Evolutionary conservation across 2,329 filamentous ascomycete genomes (phyloP).

Genomic region (Thielaviopsis punctulata): DNA sequence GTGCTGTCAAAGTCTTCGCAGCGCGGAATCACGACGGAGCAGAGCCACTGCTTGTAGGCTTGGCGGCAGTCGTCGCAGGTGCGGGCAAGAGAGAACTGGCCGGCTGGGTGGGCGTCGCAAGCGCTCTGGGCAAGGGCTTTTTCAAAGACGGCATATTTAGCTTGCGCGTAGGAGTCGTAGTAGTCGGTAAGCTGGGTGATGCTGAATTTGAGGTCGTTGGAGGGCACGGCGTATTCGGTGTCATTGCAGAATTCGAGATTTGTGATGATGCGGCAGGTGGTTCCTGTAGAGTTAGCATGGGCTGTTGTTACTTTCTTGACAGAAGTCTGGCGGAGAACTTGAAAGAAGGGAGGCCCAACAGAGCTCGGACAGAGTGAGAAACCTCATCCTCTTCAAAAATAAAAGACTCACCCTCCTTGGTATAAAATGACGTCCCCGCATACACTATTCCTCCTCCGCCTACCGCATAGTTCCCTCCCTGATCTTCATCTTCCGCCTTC

Average conservation of each 20-base stretch:
- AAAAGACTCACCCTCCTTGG: slow-evolving; percentile 48
- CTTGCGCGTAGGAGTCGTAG: slow-evolving; percentile 61
- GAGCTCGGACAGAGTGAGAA: too few species aligned
- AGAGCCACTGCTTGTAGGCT: slow-evolving; percentile 91
- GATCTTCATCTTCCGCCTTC: too few species aligned
- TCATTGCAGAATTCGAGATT: slow-evolving; percentile 79
- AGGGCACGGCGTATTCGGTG: slow-evolving; percentile 80
- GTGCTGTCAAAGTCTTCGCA: slow-evolving; percentile 64
- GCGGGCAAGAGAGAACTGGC: slow-evolving; percentile 65
- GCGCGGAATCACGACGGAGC: slow-evolving; percentile 78
- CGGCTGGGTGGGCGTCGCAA: slow-evolving; percentile 58
- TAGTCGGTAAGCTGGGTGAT: slow-evolving; percentile 43
- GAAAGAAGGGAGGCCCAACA: neutral
- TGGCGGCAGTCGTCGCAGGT: slow-evolving; percentile 57
- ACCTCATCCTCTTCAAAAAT: too few species aligned
- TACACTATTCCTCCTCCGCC: slow-evolving; percentile 67
- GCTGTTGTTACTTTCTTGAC: neutral
- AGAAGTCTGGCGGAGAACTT: neutral
- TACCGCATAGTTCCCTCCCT: slow-evolving; percentile 21
- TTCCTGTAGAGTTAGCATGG: slow-evolving; percentile 28
- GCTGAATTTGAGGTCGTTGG: slow-evolving; percentile 49
- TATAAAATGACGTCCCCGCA: slow-evolving; percentile 53
- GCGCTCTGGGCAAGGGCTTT: slow-evolving; percentile 70
- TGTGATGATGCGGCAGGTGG: slow-evolving; percentile 72
- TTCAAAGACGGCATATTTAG: slow-evolving; percentile 60